A percentile compares a stretch with the other conserved stretches of the same genome.
These are phyloP conservation scores for Rhizopogon parksii DNA, from an alignment of 1,284 basidiomycete genomes.

Conservation along the genomic window DNA sequence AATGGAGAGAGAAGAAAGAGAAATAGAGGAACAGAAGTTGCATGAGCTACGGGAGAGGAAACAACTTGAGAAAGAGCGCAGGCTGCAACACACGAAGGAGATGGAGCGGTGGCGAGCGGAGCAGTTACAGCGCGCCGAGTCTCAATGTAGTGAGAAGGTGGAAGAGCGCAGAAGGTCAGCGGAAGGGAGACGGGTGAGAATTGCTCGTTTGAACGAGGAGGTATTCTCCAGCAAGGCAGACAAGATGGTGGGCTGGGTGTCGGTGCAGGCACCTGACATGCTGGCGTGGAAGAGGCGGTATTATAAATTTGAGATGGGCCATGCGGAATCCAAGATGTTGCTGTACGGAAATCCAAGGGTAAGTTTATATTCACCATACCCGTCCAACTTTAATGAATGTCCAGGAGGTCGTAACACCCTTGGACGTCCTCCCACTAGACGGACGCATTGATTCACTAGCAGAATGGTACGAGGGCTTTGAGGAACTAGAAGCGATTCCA, in stretches of 20 bases:
- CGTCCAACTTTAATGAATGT: conserved; percentile 1
- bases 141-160: conserved; percentile 38
- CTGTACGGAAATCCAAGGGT: conserved; percentile 56
- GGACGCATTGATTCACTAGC: conserved; percentile 40
- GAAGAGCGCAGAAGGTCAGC: conserved; percentile 37
- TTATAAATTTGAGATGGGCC: conserved; percentile 48
- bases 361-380: conserved; percentile 11
- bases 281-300: conserved; percentile 62
- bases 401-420: conserved; percentile 42
- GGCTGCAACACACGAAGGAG: conserved; percentile 46
- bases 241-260: conserved; percentile 58
- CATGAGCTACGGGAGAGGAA: conserved; percentile 44
- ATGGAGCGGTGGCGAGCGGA: conserved; percentile 52
- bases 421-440: conserved; percentile 46
- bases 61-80: conserved; percentile 41
- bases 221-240: conserved; percentile 33
- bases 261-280: conserved; percentile 51
- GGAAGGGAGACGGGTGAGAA: conserved; percentile 40
- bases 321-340: conserved; percentile 29
- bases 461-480: conserved; percentile 69
- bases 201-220: conserved; percentile 37
- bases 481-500: conserved; percentile 63
- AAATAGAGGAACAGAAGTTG: conserved; percentile 43
- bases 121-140: conserved; percentile 41
- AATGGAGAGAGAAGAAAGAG: conserved; percentile 41